phyloP scores from a whole-genome alignment of 371 early-diverging fungal genomes.

The Mucor racemosus region DNA sequence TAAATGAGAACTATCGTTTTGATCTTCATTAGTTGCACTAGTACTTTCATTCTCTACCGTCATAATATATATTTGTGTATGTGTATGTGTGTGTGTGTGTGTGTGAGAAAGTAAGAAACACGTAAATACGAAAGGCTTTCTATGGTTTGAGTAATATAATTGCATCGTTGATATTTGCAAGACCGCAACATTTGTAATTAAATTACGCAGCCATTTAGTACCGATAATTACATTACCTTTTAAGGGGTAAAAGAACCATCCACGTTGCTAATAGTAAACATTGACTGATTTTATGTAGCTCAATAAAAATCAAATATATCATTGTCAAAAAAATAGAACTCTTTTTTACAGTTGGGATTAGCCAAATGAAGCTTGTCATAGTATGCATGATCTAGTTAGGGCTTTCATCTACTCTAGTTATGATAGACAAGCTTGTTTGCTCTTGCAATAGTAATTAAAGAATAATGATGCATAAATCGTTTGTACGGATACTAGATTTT shows the following conservation, averaged over 20 bases:
- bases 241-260: background rate
- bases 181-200: constrained; percentile 3
- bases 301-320: too few species aligned
- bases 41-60: constrained; percentile 1
- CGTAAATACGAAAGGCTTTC: background rate
- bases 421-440: too few species aligned
- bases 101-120: background rate
- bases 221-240: background rate
- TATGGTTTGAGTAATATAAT: background rate
- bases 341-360: too few species aligned
- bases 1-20: background rate
- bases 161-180: background rate
- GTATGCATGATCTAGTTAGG: too few species aligned
- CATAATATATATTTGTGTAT: background rate
- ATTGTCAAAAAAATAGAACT: too few species aligned
- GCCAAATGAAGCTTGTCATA: too few species aligned
- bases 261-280: background rate
- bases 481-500: too few species aligned
- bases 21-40: background rate
- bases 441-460: too few species aligned
- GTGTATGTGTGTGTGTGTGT: too few species aligned
- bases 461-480: too few species aligned
- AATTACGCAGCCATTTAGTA: background rate
- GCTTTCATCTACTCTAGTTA: too few species aligned
- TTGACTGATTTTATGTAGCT: too few species aligned